Evolutionary conservation across 768 basidiomycete genomes (phyloP), one percentile per base, ranked within the genome.

Genomic region (Lentinula raphanica): DNA sequence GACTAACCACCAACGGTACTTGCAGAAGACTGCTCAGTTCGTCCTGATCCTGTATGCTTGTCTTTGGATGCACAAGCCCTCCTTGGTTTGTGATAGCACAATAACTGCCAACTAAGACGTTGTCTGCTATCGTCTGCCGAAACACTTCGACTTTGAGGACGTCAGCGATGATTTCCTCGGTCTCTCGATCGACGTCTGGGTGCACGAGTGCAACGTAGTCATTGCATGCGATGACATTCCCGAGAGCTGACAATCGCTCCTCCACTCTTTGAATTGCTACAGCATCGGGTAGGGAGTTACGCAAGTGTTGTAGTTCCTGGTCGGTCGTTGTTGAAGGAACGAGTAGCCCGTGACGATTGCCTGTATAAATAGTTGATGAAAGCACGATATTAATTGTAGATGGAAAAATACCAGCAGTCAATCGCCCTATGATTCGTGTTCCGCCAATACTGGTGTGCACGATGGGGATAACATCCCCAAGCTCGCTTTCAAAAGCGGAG

Each of bases 111-210:
- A 98, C 96, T 45, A 99, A 85, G 49, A 95, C 95, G 74, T 98
- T 98, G 64, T 92, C 89, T 12, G 97, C 97, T 63, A 99, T 80
- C 9, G 94, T 99, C 72, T 99, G 97, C 49, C 97, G 81, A 78
- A 99, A 99, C 4, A 98, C 97, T 71, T 99, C 97, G 61, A 98
- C 97, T 73, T 98, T 98, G 64, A 99, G 84, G 19, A 97, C 93
- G 71, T 99, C 97, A 28, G 97, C 97, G 73, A 99, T 98, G 76
- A 99, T 98, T 74, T 99, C 97, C 69, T 99, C 97, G 23, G 97
- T 99, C 74, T 98, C 97, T 61, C 97, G 86, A 75, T 98, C 97
- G 60, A 98, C 76, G 64, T 99, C 97, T 7, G 97, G 97, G 71
- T 99, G 97, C 25, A 98, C 97, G 65, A 99, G 88, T 7, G 97